These are phyloP conservation scores for Pleurotus platypus DNA, from an alignment of 768 basidiomycete genomes.

Conservation along the genomic window DNA sequence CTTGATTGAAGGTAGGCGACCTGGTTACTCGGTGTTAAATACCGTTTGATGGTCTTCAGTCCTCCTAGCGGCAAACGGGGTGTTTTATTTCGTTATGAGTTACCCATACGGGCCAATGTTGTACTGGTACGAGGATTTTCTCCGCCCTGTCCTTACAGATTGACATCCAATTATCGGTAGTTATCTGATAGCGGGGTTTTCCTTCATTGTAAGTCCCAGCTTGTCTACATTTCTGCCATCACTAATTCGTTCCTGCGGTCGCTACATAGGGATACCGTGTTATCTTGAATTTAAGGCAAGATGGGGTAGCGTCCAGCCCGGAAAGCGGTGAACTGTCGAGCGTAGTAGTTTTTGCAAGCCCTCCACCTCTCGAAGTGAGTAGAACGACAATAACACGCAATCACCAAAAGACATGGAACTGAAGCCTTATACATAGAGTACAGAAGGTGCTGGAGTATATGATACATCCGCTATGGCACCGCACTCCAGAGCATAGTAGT, in stretches of 20 bases:
- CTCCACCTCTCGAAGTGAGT: no score
- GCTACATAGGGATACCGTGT: background rate
- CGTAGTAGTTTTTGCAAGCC: no score
- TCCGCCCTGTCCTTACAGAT: no score
- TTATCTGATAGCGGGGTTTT: background rate
- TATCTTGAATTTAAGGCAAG: background rate
- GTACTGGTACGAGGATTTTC: background rate
- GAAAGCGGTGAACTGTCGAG: no score
- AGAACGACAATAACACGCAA: no score
- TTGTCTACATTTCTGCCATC: background rate
- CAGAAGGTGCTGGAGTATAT: no score
- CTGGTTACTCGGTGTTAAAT: no score
- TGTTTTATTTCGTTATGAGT: background rate
- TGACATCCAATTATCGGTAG: background rate
- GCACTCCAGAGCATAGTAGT: no score
- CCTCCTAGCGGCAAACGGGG: background rate
- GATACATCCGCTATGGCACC: no score
- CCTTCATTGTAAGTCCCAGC: background rate
- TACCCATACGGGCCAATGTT: background rate
- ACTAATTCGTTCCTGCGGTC: background rate
- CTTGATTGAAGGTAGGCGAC: conserved; percentile 13
- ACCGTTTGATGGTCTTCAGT: background rate
- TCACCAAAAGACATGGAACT: no score
- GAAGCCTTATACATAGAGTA: no score
- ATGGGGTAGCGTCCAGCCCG: no score